Evolutionary conservation across 1,284 basidiomycete genomes (phyloP).

Genomic region (Athelia sp.): DNA sequence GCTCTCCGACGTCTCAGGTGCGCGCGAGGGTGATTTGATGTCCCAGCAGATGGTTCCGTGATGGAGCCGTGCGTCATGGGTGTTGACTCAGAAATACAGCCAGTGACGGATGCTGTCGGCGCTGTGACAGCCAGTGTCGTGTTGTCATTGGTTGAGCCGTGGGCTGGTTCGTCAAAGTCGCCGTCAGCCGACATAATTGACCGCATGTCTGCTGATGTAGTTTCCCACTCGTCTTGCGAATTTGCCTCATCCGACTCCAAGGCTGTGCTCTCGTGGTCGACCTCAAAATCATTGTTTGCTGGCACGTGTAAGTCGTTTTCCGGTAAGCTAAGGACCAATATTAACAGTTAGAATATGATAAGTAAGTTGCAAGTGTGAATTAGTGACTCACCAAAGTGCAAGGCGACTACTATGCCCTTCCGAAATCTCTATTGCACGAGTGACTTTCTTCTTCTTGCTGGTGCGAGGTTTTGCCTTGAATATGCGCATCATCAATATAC

Average conservation of each 20-base stretch:
- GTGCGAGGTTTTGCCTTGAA: background rate
- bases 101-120: too few relatives aligned
- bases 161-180: too few relatives aligned
- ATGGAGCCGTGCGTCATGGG: too few relatives aligned
- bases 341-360: background rate
- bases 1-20: background rate
- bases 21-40: too few relatives aligned
- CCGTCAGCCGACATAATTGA: too few relatives aligned
- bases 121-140: too few relatives aligned
- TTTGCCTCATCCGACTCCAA: background rate
- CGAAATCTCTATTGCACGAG: background rate
- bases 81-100: too few relatives aligned
- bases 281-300: background rate
- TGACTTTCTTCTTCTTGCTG: background rate
- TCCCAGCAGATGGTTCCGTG: too few relatives aligned
- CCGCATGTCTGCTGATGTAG: too few relatives aligned
- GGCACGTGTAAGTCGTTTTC: background rate
- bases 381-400: background rate
- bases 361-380: background rate
- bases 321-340: background rate
- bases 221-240: too few relatives aligned
- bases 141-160: too few relatives aligned
- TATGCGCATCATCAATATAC: background rate
- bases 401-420: conserved; percentile 1
- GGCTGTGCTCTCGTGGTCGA: background rate